Base-by-base conservation (phyloP, 768 basidiomycete species). In the Cystobasidium ongulense region DNA sequence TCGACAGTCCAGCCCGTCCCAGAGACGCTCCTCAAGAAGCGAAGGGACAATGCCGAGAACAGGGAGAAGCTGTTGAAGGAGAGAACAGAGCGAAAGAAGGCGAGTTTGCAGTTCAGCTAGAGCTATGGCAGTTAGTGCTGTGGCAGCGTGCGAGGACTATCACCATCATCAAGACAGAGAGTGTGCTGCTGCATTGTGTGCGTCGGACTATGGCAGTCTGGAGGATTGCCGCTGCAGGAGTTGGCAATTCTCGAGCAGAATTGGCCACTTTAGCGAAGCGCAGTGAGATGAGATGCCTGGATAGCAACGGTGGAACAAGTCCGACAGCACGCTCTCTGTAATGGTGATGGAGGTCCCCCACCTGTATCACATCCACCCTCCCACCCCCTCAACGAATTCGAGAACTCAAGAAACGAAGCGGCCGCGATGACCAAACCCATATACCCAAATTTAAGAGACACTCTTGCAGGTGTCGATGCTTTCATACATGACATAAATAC, bases 21-120 rank as follows among this genome's bases (percentile, higher is more conserved):
- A 10, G 65, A 83, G 81, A 84, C 82, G 75, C 79, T 84, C 75
- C 81, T 83, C 81, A 83, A 83, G 81, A 83, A 83, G 82, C 77
- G 83, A 76, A 81, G 82, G 79, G 80, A 81, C 70, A 82, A 80
- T 76, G 83, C 83, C 77, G 81, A 83, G 80, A 80, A 80, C 73
- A 80, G 82, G 68, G 82, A 84, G 82, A 82, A 82, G 78, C 83
- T 83, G 81, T 79, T 81, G 75, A 79, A 80, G 46, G 81, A 81
- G 70, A 81, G 82, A 72, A 79, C 80, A 62, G 81, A 84, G 80
- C 82, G 82, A 75, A 78, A 80, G 77, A 83, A 83, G 82, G 83
- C 83, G 76, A 81, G 82, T 76, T 1, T 17, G 15, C 43, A 2
- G 8, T n/a, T 57, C 36, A n/a, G n/a, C 15, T 36, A 33, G 17